Conservation (phyloP, 2,329 filamentous ascomycete species). For the Arthrobotrys iridis region DNA sequence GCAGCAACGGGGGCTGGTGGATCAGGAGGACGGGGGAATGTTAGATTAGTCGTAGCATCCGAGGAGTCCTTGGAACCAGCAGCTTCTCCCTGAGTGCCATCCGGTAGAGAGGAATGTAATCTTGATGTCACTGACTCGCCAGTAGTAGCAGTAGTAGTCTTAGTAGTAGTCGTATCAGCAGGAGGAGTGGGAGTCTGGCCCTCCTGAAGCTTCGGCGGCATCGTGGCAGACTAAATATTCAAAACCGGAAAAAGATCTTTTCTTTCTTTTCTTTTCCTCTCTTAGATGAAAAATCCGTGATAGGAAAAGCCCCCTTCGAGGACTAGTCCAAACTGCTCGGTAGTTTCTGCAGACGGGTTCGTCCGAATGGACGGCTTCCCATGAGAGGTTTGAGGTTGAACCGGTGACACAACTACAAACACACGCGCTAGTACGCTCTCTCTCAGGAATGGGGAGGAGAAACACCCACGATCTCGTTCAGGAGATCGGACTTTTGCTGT, state of each 20-base stretch:
- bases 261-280: not conserved
- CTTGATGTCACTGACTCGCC: not conserved
- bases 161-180: not conserved
- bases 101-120: constrained; percentile 36
- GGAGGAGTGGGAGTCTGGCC: constrained; percentile 3
- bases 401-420: constrained; percentile 39
- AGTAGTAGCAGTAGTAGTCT: not conserved
- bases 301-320: not conserved
- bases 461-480: constrained; percentile 27
- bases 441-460: constrained; percentile 1
- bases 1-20: not conserved
- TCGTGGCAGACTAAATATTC: constrained; percentile 29
- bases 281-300: not conserved
- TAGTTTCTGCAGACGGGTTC: constrained; percentile 34
- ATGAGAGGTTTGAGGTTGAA: constrained; percentile 34
- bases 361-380: constrained; percentile 36
- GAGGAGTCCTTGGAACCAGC: constrained; percentile 1
- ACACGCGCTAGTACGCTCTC: not conserved
- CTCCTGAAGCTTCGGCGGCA: constrained; percentile 40
- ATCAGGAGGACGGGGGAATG: constrained; percentile 6
- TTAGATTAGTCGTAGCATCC: constrained; percentile 37
- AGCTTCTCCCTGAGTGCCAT: constrained; percentile 17
- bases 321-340: constrained; percentile 33
- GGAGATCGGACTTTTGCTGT: constrained; percentile 31
- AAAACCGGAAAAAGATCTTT: constrained; percentile 21